A percentile compares a stretch with the other conserved stretches of the same genome.
phyloP scores from a whole-genome alignment of 768 basidiomycete genomes.

The Amanita phalloides region DNA sequence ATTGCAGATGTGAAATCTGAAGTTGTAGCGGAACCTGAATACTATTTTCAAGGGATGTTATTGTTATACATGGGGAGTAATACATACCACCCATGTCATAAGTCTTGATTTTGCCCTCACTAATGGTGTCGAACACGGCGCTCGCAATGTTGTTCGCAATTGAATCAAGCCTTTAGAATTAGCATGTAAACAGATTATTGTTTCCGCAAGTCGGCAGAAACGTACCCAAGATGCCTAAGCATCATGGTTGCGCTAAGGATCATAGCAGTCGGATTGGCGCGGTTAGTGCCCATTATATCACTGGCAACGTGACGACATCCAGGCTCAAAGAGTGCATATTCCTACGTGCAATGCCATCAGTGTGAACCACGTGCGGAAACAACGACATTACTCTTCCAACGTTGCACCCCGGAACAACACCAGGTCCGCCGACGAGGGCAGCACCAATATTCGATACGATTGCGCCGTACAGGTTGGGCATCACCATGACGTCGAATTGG shows the following conservation, averaged over 20 bases:
- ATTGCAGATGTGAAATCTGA: slow-evolving; percentile 92
- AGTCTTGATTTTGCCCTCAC: slow-evolving; percentile 79
- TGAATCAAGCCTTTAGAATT: slow-evolving; percentile 59
- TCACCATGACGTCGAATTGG: slow-evolving; percentile 99
- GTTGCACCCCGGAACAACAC: slow-evolving; percentile 96
- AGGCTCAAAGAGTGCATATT: slow-evolving; percentile 97
- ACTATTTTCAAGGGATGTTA: slow-evolving; percentile 3
- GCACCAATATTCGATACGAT: slow-evolving; percentile 98
- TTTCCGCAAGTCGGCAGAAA: slow-evolving; percentile 8
- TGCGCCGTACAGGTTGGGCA: slow-evolving; percentile 95
- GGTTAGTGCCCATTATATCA: slow-evolving; percentile 94
- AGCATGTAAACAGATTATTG: slow-evolving; percentile 5
- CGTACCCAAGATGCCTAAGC: slow-evolving; percentile 90
- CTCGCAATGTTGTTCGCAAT: slow-evolving; percentile 91
- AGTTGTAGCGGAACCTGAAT: slow-evolving; percentile 73
- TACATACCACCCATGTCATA: slow-evolving; percentile 89
- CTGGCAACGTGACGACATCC: slow-evolving; percentile 94
- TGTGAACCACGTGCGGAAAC: slow-evolving; percentile 9
- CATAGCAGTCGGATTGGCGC: slow-evolving; percentile 96
- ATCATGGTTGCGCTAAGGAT: slow-evolving; percentile 97
- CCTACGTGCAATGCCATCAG: slow-evolving; percentile 30
- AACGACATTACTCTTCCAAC: slow-evolving; percentile 62
- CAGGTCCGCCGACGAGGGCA: slow-evolving; percentile 96
- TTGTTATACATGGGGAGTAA: background rate
- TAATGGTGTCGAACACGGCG: slow-evolving; percentile 89